Evolutionary conservation across 2,329 filamentous ascomycete genomes (phyloP).

Genomic region (Aspergillus fischeri): DNA sequence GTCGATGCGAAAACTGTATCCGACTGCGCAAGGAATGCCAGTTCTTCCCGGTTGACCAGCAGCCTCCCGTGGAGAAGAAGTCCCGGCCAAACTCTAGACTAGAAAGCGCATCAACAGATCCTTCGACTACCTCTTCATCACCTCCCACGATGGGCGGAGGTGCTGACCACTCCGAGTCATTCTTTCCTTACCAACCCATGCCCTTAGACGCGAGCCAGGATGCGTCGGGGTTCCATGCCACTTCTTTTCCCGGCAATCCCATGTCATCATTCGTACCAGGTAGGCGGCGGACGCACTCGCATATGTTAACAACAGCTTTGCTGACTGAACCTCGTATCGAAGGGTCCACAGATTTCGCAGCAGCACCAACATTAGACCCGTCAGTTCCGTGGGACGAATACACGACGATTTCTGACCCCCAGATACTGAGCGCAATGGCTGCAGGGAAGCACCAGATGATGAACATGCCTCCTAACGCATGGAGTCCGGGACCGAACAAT

Average conservation of each 20-base stretch:
- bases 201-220: constrained; percentile 32
- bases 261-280: constrained; percentile 35
- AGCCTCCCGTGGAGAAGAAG: constrained; percentile 51
- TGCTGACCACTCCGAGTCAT: constrained; percentile 33
- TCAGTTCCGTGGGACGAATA: constrained; percentile 37
- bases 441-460: constrained; percentile 30
- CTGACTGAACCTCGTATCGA: constrained; percentile 24
- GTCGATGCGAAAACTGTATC: constrained; percentile 87
- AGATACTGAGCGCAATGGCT: constrained; percentile 31
- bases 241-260: constrained; percentile 27
- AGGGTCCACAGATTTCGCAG: constrained; percentile 25
- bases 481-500: constrained; percentile 26
- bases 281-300: constrained; percentile 18
- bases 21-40: constrained; percentile 91
- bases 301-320: constrained; percentile 7
- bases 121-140: constrained; percentile 50
- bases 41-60: constrained; percentile 84
- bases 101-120: constrained; percentile 42
- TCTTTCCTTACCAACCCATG: constrained; percentile 34
- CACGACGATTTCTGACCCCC: constrained; percentile 33
- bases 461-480: constrained; percentile 30
- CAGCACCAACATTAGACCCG: constrained; percentile 29
- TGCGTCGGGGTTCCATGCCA: constrained; percentile 29
- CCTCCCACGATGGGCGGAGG: constrained; percentile 28
- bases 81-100: constrained; percentile 42